Evolutionary conservation across 257 asterid genomes (phyloP), one percentile per base, ranked within the genome.

Genomic region (Agastache rugosa): DNA sequence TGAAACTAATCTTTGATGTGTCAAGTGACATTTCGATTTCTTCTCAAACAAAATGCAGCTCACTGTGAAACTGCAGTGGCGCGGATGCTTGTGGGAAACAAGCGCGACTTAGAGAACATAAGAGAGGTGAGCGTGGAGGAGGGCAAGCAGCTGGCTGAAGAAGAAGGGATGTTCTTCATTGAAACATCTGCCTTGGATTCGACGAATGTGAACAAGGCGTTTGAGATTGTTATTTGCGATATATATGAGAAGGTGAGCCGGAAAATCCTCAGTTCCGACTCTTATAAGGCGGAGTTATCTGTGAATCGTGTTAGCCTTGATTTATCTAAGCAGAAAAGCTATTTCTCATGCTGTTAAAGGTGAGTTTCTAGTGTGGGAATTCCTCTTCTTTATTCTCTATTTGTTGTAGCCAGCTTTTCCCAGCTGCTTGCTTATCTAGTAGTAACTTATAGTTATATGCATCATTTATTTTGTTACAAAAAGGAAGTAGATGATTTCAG

Each of bases 151-250:
- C 83, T 89, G 42, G 97, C 93, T 8, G 91, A 89, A 79, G 92
- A 89, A 75, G 90, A 86, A 75, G 96, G 91, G 20, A 73, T 91
- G 58, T 89, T 89, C 85, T 89, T 85, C 79, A 87, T 89, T 9
- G 97, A 91, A 80, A 91, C 97, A 27, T 89, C 93, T 62, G 96
- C 96, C 2, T 80, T 91, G 14, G 86, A 86, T 63, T 87, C 93
- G 8, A 91, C 97, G 6, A 89, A 91, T 42, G 96, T 89, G 59
- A 78, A 70, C 25, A 82, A 84, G 55, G 91, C 93, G 15, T 89
- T 91, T 37, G 93, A 91, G 82, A 86, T 89, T 75, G 93, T 87
- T 14, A 85, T 89, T 27, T 87, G 84, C 4, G 96, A 89, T 81
- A 87, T 89, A 29, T 86, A 87, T 70, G 88, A 83, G 31, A 89